phyloP scores from a whole-genome alignment of 2,329 filamentous ascomycete genomes.

The Colletotrichum gloeosporioides region DNA sequence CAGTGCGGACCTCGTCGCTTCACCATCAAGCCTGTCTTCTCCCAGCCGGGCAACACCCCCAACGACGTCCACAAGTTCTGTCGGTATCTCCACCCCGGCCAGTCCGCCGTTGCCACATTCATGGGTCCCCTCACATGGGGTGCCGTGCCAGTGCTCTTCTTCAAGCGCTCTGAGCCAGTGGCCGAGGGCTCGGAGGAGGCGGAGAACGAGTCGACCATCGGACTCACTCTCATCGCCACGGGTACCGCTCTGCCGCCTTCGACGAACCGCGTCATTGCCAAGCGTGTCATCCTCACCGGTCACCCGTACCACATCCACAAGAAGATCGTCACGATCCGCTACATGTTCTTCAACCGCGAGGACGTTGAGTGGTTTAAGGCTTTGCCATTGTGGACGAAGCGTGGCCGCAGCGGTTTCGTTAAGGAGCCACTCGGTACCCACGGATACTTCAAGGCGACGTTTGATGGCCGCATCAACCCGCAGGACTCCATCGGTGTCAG shows the following conservation, averaged over 20 bases:
- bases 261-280: slow-evolving; percentile 83
- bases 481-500: slow-evolving; percentile 93
- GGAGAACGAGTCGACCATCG: slow-evolving; percentile 44
- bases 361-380: slow-evolving; percentile 99
- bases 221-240: slow-evolving; percentile 79
- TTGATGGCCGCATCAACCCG: slow-evolving; percentile 94
- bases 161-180: slow-evolving; percentile 62
- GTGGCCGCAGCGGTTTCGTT: slow-evolving; percentile 87
- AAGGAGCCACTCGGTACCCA: slow-evolving; percentile 96
- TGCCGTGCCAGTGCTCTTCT: slow-evolving; percentile 87
- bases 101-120: slow-evolving; percentile 87
- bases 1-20: slow-evolving; percentile 91
- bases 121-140: slow-evolving; percentile 94
- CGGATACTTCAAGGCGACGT: slow-evolving; percentile 99
- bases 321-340: slow-evolving; percentile 92
- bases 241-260: slow-evolving; percentile 84
- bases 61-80: slow-evolving; percentile 98
- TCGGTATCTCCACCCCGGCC: slow-evolving; percentile 88
- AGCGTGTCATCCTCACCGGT: slow-evolving; percentile 91
- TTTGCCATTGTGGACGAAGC: slow-evolving; percentile 89
- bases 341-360: slow-evolving; percentile 99
- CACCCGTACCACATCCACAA: slow-evolving; percentile 99
- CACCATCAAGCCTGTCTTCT: slow-evolving; percentile 89
- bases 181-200: slow-evolving; percentile 45
- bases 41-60: slow-evolving; percentile 84